These are phyloP conservation scores for Lithocarpus polystachyus DNA, from an alignment of 306 rosid species.

Conservation along the genomic window DNA sequence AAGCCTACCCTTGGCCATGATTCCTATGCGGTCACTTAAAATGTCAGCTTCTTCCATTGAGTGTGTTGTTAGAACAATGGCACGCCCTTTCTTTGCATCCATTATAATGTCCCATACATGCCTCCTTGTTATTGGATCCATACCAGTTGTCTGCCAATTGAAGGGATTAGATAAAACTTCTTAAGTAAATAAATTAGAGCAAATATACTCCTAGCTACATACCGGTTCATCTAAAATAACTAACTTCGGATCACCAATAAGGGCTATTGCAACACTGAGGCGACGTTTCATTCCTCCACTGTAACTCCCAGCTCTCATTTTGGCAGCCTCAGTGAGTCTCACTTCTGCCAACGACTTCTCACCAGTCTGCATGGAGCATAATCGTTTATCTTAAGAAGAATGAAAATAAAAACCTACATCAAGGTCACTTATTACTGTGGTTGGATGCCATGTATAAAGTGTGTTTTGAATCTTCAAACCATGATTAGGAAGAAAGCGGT, in stretches of 20 bases:
- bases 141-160: constrained; percentile 72
- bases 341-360: constrained; percentile 67
- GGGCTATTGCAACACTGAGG: constrained; percentile 87
- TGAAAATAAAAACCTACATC: neutral
- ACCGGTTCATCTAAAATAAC: constrained; percentile 91
- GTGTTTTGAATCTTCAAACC: neutral
- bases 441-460: neutral
- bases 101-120: constrained; percentile 91
- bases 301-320: constrained; percentile 76
- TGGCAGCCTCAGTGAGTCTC: constrained; percentile 67
- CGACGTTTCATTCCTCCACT: constrained; percentile 98
- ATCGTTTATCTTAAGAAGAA: constrained; percentile 17
- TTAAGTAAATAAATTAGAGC: constrained; percentile 13
- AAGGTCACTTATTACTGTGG: constrained; percentile 1
- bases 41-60: constrained; percentile 98
- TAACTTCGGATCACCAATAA: constrained; percentile 83
- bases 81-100: constrained; percentile 79
- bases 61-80: constrained; percentile 83
- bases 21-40: constrained; percentile 84
- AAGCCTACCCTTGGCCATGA: constrained; percentile 92
- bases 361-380: constrained; percentile 41
- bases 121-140: constrained; percentile 96
- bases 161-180: constrained; percentile 17
- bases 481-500: neutral
- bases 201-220: constrained; percentile 20